These are phyloP conservation scores for Microsporum audouinii DNA, from an alignment of 2,329 filamentous ascomycete species.

Conservation along the genomic window DNA sequence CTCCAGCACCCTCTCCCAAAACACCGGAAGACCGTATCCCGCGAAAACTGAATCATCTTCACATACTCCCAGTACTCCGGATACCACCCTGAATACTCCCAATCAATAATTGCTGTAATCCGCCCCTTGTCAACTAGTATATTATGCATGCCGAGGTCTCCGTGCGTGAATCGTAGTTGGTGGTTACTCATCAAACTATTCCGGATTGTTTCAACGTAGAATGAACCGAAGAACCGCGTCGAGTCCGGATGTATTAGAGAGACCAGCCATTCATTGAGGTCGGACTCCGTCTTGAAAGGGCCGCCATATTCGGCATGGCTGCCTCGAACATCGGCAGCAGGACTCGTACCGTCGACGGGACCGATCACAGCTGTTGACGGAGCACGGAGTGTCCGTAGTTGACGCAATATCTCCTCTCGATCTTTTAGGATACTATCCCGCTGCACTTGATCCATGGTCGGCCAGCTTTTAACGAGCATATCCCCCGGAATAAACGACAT, in stretches of 20 bases:
- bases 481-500: slow-evolving; percentile 20
- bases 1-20: slow-evolving; percentile 11
- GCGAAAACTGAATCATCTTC: slow-evolving; percentile 14
- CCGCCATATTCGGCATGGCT: slow-evolving; percentile 15
- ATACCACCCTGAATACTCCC: slow-evolving; percentile 30
- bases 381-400: slow-evolving; percentile 21
- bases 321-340: slow-evolving; percentile 15
- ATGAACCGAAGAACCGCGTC: slow-evolving; percentile 14
- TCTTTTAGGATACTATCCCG: slow-evolving; percentile 15
- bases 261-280: slow-evolving; percentile 18
- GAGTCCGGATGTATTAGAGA: slow-evolving; percentile 10
- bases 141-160: slow-evolving; percentile 22
- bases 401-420: slow-evolving; percentile 13
- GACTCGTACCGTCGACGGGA: slow-evolving; percentile 11
- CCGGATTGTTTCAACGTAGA: slow-evolving; percentile 12
- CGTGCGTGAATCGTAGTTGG: slow-evolving; percentile 20
- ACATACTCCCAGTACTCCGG: slow-evolving; percentile 31
- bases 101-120: slow-evolving; percentile 25
- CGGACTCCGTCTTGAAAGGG: slow-evolving; percentile 21
- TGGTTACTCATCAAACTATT: slow-evolving; percentile 13
- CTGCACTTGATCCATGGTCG: slow-evolving; percentile 14
- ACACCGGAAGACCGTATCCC: slow-evolving; percentile 11
- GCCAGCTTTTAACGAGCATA: slow-evolving; percentile 15
- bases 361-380: slow-evolving; percentile 12
- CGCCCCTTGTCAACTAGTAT: slow-evolving; percentile 17